Evolutionary conservation across 2,329 filamentous ascomycete species (phyloP), one percentile per base, ranked within the genome.

Genomic region (Aureobasidium sp.): DNA sequence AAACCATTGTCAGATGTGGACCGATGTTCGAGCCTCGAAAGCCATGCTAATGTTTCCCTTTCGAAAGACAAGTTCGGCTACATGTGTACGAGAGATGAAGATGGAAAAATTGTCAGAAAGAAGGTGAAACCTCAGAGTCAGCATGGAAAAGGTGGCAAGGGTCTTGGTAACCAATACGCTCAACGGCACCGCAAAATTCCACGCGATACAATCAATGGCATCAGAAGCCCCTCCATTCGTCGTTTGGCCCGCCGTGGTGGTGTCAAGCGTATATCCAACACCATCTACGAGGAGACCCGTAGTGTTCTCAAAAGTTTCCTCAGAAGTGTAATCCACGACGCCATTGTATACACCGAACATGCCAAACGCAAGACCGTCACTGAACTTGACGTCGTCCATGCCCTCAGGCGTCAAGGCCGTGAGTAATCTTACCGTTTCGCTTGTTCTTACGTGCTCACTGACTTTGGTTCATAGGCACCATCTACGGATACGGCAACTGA

Each of bases 241-340:
- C 38, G 38, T 40, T 14, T 40, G 3, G 38, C 38, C 11, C 38
- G 38, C 38, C 90, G 90, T 93, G 90, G 90, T 76, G 90, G 90
- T 90, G 90, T 96, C 81, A 96, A 96, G 88, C 90, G 90, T 95
- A 96, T 96, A 70, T 95, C 90, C 69, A 90, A 90, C 72, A 94
- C 87, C 84, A 88, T 88, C 77, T 88, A 88, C 78, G 85, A 86
- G 71, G 83, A 89, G 78, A 88, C 85, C 65, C 85, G 85, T 16
- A 16, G 38, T 40, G 38, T 40, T 24, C 3, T 40, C 12, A 40
- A 25, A 14, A 24, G 10, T 14, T 40, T 40, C 21, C 38, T 40
- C 21, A 14, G 11, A 16, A 24, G 21, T 16, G 38, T 40, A 4
- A 40, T 40, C 38, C 7, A 14, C 4, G 21, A 40, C 38, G 38